phyloP scores from a whole-genome alignment of 305 asterid genomes.

The Petunia hybrid region DNA sequence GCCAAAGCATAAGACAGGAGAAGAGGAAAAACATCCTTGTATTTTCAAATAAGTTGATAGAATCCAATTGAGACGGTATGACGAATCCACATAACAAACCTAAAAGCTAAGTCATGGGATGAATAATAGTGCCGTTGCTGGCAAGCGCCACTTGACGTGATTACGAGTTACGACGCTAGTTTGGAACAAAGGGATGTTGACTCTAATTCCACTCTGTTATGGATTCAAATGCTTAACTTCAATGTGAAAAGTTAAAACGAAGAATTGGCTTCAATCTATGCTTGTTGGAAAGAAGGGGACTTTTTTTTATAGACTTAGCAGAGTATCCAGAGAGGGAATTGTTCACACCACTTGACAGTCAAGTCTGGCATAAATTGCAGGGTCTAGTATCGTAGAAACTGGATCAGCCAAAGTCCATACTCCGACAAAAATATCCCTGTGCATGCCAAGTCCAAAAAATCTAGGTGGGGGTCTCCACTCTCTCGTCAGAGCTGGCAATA shows the following conservation, averaged over 20 bases:
- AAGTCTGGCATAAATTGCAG: not conserved
- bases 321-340: no score
- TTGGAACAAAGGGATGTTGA: not conserved
- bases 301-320: no score
- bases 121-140: no score
- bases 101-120: no score
- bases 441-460: not conserved
- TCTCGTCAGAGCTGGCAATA: not conserved
- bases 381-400: not conserved
- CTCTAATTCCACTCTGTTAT: not conserved
- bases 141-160: no score
- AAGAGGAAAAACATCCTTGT: not conserved
- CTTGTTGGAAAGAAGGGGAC: no score
- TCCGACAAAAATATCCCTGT: not conserved
- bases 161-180: no score
- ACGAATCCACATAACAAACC: no score
- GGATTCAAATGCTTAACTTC: no score
- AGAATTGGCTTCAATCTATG: no score
- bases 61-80: no score
- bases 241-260: no score
- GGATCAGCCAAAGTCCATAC: not conserved
- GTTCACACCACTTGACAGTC: not conserved
- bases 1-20: not conserved
- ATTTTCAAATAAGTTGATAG: not conserved
- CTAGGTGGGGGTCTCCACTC: not conserved